A percentile compares a stretch with the other conserved stretches of the same genome.
Evolutionary conservation across 257 asterid species (phyloP).

Genomic region (Capsicum pubescens): DNA sequence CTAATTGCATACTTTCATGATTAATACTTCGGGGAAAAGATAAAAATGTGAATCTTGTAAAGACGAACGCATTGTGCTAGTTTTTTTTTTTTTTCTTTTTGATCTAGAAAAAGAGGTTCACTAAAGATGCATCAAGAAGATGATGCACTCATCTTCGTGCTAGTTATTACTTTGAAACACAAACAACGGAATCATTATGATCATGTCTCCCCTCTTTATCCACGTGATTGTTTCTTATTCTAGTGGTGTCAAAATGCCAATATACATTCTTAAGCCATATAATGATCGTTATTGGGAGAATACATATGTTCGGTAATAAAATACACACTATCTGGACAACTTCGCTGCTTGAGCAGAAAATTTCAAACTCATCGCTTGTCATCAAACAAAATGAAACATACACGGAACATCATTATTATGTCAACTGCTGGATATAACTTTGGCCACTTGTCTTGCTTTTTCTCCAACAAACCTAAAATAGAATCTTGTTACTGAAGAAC

Average conservation of each 20-base stretch:
- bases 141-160: neutral
- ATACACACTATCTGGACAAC: neutral
- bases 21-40: neutral
- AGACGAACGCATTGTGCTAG: neutral
- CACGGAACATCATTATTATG: conserved; percentile 10
- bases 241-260: neutral
- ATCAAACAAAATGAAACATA: neutral
- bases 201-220: neutral
- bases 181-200: neutral
- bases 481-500: conserved; percentile 25
- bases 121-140: neutral
- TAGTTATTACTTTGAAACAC: neutral
- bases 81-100: neutral
- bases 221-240: neutral
- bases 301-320: neutral
- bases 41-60: neutral
- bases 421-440: neutral
- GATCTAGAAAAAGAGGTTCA: neutral
- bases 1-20: conserved; percentile 1
- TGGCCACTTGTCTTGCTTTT: neutral
- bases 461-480: neutral
- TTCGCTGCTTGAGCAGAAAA: neutral
- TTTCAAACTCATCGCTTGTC: neutral
- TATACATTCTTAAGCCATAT: neutral
- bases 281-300: neutral